A percentile compares a stretch with the other conserved stretches of the same genome.
Evolutionary conservation across 2,329 filamentous ascomycete genomes (phyloP).

Genomic region (Colletotrichum spinosum): DNA sequence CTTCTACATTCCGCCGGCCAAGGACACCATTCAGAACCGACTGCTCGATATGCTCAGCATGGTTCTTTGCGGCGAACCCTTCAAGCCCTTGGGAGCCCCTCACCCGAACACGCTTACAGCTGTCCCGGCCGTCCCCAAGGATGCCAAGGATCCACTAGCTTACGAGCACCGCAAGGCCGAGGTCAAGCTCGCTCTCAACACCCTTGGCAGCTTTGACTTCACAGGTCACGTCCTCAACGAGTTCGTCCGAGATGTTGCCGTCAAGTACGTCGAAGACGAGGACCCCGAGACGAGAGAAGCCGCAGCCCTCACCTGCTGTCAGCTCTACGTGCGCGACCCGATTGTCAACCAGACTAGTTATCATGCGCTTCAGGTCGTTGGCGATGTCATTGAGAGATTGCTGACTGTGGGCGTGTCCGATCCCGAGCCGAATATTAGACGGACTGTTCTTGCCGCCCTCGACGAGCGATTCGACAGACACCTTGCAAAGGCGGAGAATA

Average conservation of each 20-base stretch:
- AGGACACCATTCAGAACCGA: slow-evolving; percentile 91
- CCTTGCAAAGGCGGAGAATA: slow-evolving; percentile 97
- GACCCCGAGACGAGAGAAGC: slow-evolving; percentile 94
- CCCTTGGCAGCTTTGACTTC: slow-evolving; percentile 98
- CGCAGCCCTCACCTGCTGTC: slow-evolving; percentile 95
- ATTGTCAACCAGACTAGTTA: slow-evolving; percentile 98
- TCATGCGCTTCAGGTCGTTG: slow-evolving; percentile 95
- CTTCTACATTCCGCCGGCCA: slow-evolving; percentile 96
- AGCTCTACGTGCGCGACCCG: slow-evolving; percentile 95
- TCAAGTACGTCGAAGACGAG: slow-evolving; percentile 97
- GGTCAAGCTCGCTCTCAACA: slow-evolving; percentile 92
- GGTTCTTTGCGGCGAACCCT: slow-evolving; percentile 91
- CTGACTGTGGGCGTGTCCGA: slow-evolving; percentile 96
- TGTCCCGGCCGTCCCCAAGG: slow-evolving; percentile 86
- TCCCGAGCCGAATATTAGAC: slow-evolving; percentile 86
- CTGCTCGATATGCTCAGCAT: slow-evolving; percentile 94
- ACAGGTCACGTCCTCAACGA: slow-evolving; percentile 93
- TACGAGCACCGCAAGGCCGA: slow-evolving; percentile 85
- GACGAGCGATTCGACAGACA: slow-evolving; percentile 96
- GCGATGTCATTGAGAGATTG: slow-evolving; percentile 97
- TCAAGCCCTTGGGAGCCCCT: slow-evolving; percentile 91
- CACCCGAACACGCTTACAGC: slow-evolving; percentile 83
- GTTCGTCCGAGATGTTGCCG: slow-evolving; percentile 97
- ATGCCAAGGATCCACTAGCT: slow-evolving; percentile 85
- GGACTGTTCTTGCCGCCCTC: slow-evolving; percentile 87